phyloP scores from a whole-genome alignment of 495 filamentous ascomycete genomes.

The Geoglossum glabrum region DNA sequence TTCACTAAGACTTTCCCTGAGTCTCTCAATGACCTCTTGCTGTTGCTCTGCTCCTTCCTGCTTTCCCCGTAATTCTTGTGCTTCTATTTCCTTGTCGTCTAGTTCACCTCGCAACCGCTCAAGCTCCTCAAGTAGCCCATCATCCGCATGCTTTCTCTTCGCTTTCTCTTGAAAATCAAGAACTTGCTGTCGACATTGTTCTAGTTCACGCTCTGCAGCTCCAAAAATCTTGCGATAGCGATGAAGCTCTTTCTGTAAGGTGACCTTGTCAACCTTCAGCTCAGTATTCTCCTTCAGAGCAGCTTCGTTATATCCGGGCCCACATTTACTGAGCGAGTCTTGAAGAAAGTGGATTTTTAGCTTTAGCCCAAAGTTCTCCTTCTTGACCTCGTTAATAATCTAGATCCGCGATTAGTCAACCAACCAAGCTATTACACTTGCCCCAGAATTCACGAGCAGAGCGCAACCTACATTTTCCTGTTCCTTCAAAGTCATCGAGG shows the following conservation, averaged over 20 bases:
- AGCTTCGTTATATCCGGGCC: constrained; percentile 67
- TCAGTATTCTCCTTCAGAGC: constrained; percentile 89
- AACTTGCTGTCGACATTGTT: constrained; percentile 57
- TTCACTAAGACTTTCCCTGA: constrained; percentile 48
- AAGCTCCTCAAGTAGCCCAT: constrained; percentile 36
- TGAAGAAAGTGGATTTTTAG: constrained; percentile 67
- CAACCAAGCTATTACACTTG: constrained; percentile 2
- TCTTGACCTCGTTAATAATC: constrained; percentile 85
- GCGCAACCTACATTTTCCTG: constrained; percentile 55
- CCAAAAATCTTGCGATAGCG: constrained; percentile 62
- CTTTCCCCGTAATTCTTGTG: constrained; percentile 12
- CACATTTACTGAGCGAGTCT: constrained; percentile 60
- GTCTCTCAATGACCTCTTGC: constrained; percentile 26
- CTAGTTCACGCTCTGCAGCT: constrained; percentile 61
- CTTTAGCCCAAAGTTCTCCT: constrained; percentile 67
- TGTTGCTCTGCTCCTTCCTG: constrained; percentile 13
- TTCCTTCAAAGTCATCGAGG: constrained; percentile 72
- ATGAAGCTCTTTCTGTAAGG: constrained; percentile 67
- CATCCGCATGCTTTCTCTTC: constrained; percentile 50
- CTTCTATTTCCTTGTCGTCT: constrained; percentile 8
- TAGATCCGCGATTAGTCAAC: constrained; percentile 15
- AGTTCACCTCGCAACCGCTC: constrained; percentile 22
- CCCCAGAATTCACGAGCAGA: not conserved
- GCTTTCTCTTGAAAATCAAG: constrained; percentile 58
- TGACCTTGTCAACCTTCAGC: constrained; percentile 74